Evolutionary conservation across 1,284 basidiomycete species (phyloP), one percentile per base, ranked within the genome.

Genomic region (Leccinum pachyderme): DNA sequence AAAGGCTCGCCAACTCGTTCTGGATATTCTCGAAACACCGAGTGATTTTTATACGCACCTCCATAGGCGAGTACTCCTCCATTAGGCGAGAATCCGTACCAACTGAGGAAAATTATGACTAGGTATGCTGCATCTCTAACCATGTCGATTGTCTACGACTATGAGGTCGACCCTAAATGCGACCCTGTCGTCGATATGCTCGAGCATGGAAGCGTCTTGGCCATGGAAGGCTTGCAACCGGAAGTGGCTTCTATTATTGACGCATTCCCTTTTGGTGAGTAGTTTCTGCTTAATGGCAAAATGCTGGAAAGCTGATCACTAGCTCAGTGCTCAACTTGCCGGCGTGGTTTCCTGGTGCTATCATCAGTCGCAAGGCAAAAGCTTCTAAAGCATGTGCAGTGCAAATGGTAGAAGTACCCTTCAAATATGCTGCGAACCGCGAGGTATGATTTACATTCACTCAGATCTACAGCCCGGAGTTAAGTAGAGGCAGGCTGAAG

Each of bases 121-220:
- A 66, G 65, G 52, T 68, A 63, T 46, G 31, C 69, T 27, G 58
- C 63, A 3, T 50, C 59, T 4, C 39, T 70, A 5, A 57, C 57
- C 25, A 60, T 68, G 67, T 67, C 62, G 3, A 39, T 59, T 3
- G 56, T 71, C 35, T 68, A 70, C 22, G 67, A 60, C 44, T 66
- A 70, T n/a, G 63, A 60, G 12, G 54, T 66, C 15, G 37, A 33
- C 3, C 46, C 51, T 4, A 29, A 46, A 1, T 51, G 56, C 18
- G 67, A 69, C 28, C 56, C 47, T 32, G 25, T 69, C 7, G 58
- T 71, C 6, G 58, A 66, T 31, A n/a, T 59, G 2, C 49, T 66
- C 7, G 58, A 64, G n/a, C 50, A 54, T 7, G 64, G 61, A 15
- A 51, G 33, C 18, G 4, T 33, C 7, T 11, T 70, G 9, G 60